Conservation (phyloP, 371 early-diverging fungal genomes). For the Syncephalis fuscata region DNA sequence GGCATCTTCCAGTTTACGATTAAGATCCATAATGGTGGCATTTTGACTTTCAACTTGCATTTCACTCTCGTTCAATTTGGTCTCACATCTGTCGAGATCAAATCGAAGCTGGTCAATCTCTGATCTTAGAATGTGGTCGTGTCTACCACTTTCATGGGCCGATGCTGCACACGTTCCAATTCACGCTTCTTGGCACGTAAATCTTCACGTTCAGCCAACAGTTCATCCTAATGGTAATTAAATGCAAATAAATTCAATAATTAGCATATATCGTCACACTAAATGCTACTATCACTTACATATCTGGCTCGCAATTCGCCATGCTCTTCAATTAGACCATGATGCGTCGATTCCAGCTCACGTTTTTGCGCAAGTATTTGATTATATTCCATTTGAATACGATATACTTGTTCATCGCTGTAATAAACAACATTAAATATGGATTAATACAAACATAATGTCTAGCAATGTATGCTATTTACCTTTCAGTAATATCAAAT, state of each 20-base stretch:
- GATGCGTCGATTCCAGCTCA: conserved; percentile 35
- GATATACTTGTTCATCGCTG: conserved; percentile 5
- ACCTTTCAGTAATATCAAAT: neutral
- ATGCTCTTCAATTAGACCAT: conserved; percentile 32
- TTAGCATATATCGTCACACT: neutral
- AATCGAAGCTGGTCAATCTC: conserved; percentile 76
- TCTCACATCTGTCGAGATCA: conserved; percentile 59
- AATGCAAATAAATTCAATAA: neutral
- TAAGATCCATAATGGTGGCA: conserved; percentile 39
- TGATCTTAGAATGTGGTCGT: conserved; percentile 66
- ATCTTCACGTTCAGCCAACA: conserved; percentile 40
- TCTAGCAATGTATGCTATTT: neutral
- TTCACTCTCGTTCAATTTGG: conserved; percentile 54
- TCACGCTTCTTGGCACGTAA: conserved; percentile 43
- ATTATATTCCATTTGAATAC: neutral
- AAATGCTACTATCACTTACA: conserved; percentile 18
- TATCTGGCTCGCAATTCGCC: conserved; percentile 31
- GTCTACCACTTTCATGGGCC: conserved; percentile 58
- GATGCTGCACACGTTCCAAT: conserved; percentile 47
- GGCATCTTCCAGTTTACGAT: conserved; percentile 37
- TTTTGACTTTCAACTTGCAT: conserved; percentile 34
- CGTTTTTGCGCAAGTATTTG: conserved; percentile 22
- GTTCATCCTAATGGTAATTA: conserved; percentile 30
- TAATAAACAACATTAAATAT: conserved; percentile 2
- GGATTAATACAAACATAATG: neutral